phyloP scores from a whole-genome alignment of 805 yeast genomes.

The Priceomyces medius region DNA sequence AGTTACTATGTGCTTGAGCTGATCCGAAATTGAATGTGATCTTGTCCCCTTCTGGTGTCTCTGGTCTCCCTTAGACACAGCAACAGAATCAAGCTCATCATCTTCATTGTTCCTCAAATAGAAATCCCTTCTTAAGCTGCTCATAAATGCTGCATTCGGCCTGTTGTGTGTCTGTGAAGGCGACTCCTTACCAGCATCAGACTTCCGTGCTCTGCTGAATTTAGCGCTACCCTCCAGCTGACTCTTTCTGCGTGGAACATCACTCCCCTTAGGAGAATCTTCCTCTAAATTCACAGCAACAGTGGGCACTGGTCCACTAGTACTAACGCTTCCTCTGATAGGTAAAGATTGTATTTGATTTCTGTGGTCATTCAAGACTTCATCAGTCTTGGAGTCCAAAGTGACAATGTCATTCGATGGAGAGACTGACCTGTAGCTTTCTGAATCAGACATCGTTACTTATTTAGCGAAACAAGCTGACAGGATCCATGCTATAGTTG shows the following conservation, averaged over 20 bases:
- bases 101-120: slow-evolving; percentile 18
- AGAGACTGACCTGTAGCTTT: slow-evolving; percentile 32
- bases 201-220: slow-evolving; percentile 2
- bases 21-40: slow-evolving; percentile 22
- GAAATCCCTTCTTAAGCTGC: slow-evolving; percentile 18
- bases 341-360: slow-evolving; percentile 37
- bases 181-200: neutral
- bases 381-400: slow-evolving; percentile 26
- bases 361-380: slow-evolving; percentile 41
- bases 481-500: neutral
- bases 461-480: neutral
- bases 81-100: slow-evolving; percentile 9
- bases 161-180: neutral
- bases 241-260: neutral
- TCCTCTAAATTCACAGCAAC: slow-evolving; percentile 18
- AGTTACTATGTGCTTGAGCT: slow-evolving; percentile 27
- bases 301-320: slow-evolving; percentile 10
- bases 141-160: slow-evolving; percentile 10
- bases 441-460: slow-evolving; percentile 39
- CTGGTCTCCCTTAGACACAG: neutral
- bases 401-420: slow-evolving; percentile 21
- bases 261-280: neutral
- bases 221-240: neutral
- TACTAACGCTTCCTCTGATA: slow-evolving; percentile 10
- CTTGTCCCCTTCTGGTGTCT: slow-evolving; percentile 14